Percentiles rank a stretch among this genome's conserved stretches.
Conservation (phyloP, 2,329 filamentous ascomycete genomes). For the Calonectria naviculata region DNA sequence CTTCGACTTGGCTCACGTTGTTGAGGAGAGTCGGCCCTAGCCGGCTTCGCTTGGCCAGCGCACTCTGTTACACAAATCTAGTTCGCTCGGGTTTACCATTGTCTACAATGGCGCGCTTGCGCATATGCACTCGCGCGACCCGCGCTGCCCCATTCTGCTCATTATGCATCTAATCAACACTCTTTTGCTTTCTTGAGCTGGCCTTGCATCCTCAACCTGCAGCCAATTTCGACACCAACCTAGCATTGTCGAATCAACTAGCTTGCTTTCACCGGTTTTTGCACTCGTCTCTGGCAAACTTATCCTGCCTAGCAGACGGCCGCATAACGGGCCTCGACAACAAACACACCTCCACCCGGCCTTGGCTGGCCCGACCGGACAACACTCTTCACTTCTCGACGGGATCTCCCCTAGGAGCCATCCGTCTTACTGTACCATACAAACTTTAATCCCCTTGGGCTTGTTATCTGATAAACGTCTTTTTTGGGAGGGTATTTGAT, state of each 20-base stretch:
- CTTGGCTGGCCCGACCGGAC: constrained; percentile 42
- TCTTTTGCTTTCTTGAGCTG: constrained; percentile 29
- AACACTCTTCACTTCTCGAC: constrained; percentile 35
- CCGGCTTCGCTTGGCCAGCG: constrained; percentile 15
- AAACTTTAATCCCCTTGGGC: constrained; percentile 35
- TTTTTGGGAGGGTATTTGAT: constrained; percentile 37
- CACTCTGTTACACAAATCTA: constrained; percentile 32
- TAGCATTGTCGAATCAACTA: constrained; percentile 35
- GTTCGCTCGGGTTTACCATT: constrained; percentile 32
- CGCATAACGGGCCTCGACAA: constrained; percentile 23
- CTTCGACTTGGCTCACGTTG: constrained; percentile 21
- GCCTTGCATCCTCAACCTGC: constrained; percentile 17
- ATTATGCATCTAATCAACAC: constrained; percentile 36
- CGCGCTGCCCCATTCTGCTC: constrained; percentile 33
- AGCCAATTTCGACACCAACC: constrained; percentile 9
- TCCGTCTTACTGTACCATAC: constrained; percentile 32
- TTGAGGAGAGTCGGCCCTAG: constrained; percentile 16
- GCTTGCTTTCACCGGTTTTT: constrained; percentile 34
- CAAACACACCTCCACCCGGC: constrained; percentile 27
- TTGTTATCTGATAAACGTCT: constrained; percentile 21
- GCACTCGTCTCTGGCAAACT: constrained; percentile 14
- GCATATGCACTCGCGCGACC: constrained; percentile 37
- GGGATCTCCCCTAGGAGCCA: constrained; percentile 24
- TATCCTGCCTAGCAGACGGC: constrained; percentile 15
- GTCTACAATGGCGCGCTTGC: constrained; percentile 30